These are phyloP conservation scores for Hygrophorus pudorinus DNA, from an alignment of 768 basidiomycete species.

Conservation along the genomic window DNA sequence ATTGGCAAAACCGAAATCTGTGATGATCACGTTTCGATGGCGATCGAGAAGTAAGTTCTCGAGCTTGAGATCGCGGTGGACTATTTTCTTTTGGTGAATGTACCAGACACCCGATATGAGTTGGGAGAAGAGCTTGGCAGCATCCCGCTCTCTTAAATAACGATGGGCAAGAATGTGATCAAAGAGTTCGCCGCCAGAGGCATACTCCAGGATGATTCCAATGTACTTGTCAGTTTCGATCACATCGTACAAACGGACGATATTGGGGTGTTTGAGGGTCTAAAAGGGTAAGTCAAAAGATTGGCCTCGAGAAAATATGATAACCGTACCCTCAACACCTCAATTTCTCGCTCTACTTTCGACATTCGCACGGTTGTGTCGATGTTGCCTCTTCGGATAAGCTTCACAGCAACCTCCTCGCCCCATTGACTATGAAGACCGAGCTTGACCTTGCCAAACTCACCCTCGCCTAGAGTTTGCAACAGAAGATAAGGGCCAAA, in stretches of 20 bases:
- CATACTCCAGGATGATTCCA: constrained; percentile 97
- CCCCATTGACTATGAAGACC: constrained; percentile 90
- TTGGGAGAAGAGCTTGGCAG: constrained; percentile 92
- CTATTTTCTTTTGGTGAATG: constrained; percentile 98
- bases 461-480: constrained; percentile 95
- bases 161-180: constrained; percentile 98
- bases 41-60: constrained; percentile 97
- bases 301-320: constrained; percentile 2
- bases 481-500: constrained; percentile 94
- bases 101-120: constrained; percentile 98
- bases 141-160: constrained; percentile 90
- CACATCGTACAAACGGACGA: constrained; percentile 95
- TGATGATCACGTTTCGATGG: constrained; percentile 97
- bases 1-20: constrained; percentile 99
- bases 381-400: constrained; percentile 88
- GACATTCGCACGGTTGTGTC: constrained; percentile 80
- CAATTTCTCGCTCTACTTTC: constrained; percentile 96
- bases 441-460: constrained; percentile 99
- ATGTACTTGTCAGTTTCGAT: constrained; percentile 99
- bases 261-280: constrained; percentile 95
- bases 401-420: constrained; percentile 97
- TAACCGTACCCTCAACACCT: constrained; percentile 76
- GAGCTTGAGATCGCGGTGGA: constrained; percentile 97
- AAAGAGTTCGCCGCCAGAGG: constrained; percentile 96
- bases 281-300: constrained; percentile 24